Evolutionary conservation across 2,329 filamentous ascomycete species (phyloP), one percentile per base, ranked within the genome.

Genomic region (Colletotrichum musae): DNA sequence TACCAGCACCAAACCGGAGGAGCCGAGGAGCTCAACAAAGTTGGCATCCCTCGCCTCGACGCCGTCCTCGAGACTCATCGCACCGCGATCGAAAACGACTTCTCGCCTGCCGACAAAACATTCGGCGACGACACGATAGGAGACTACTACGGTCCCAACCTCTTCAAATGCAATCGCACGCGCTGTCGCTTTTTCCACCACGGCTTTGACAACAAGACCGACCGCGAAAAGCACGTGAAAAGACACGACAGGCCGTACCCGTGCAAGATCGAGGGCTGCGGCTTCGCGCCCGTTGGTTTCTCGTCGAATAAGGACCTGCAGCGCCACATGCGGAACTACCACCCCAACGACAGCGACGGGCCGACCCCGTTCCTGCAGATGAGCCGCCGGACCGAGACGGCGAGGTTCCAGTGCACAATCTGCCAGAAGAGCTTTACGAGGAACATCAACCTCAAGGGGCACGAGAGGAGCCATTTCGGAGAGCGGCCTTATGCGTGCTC

Each of bases 171-270:
- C 71, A 68, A 73, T 2, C 78, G 76, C n/a, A 75, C 80, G 10
- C 79, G 74, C 2, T 85, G 84, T 72, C 75, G 74, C 12, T 83
- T 78, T 73, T 86, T 85, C 72, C 76, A 82, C 52, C 75, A 82
- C 48, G 84, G 84, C 0, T 85, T 83, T 72, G 72, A 73, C 6
- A 75, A 73, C 9, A 51, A 71, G 1, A 71, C 74, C 10, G 71
- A 71, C 0, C 75, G 77, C 6, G 78, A 84, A 1, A 64, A 70
- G 4, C 84, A 86, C 68, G 63, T 77, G 10, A 74, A 75, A 52
- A 75, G 79, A 4, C 84, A 86, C 64, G 77, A 80, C 21, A 75
- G 82, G 3, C 82, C 83, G 0, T 84, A 77, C 64, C 75, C 74
- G 12, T 85, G 83, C 58, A 73, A 74, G 0, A 69, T 80, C 0